Base-by-base conservation (phyloP, 2,329 filamentous ascomycete genomes). In the Aspergillus latus region DNA sequence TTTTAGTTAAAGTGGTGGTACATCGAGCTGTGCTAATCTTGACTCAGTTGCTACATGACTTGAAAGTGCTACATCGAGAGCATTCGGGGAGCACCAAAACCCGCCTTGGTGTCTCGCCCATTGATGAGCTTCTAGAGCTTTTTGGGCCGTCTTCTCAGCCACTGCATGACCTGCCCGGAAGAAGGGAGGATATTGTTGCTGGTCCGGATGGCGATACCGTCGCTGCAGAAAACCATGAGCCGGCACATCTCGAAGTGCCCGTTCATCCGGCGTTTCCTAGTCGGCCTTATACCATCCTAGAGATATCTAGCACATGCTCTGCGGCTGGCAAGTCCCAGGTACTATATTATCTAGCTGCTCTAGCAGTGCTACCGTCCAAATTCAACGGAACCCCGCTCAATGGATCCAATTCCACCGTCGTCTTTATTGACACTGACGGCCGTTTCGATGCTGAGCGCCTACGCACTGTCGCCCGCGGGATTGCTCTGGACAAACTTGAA, bases 311-410 rank as follows among this genome's bases (percentile, higher is more conserved):
- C 49, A 70, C 74, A 36, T 72, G 73, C 10, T 72, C 82, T 3
- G 78, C 77, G 28, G 73, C 77, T 9, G 85, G 84, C 8, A 86
- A 85, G 69, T 82, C 84, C 1, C 79, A 83, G 36, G 66, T 88
- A 0, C 72, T 87, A 36, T 84, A 86, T 69, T 77, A 82, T 57
- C 69, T 87, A 40, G 76, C 76, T 29, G 77, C 80, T 2, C 64
- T 76, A 8, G 77, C 80, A 34, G 72, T 84, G 7, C 73, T 87
- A 0, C 83, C 84, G 0, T 52, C 62, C 9, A 57, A 62, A 4
- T 60, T 67, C 51, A 60, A 68, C 1, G 65, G 67, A 8, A 57
- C 70, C 10, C 50, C 61, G 1, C 62, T 81, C 1, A 67, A 70
- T 28, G 82, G 84, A 15, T 76, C 77, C 49, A 71, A 74, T 30